These are phyloP conservation scores for Hymenoscyphus fraxineus DNA, from an alignment of 2,329 filamentous ascomycete species.

Conservation along the genomic window DNA sequence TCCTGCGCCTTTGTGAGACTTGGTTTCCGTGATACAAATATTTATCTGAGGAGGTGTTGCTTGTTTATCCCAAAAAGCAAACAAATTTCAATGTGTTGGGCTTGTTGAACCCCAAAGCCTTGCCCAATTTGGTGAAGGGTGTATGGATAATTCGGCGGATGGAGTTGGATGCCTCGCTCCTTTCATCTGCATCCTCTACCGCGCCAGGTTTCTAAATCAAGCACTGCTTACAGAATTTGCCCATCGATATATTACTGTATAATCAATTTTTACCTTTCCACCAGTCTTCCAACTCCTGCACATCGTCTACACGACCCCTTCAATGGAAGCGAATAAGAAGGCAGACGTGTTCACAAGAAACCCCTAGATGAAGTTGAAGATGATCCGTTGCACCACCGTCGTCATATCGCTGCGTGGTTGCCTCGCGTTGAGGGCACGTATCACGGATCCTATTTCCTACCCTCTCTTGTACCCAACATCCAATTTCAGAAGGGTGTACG, in stretches of 20 bases:
- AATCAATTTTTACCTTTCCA: neutral
- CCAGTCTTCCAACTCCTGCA: neutral
- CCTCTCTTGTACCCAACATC: neutral
- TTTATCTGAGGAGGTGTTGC: neutral
- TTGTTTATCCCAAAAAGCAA: neutral
- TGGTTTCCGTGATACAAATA: neutral
- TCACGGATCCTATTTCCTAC: neutral
- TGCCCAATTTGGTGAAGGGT: neutral
- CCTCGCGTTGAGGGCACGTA: neutral
- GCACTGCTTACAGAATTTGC: neutral
- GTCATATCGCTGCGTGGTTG: neutral
- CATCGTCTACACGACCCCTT: neutral
- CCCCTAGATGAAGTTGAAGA: neutral
- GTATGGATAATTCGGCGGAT: neutral
- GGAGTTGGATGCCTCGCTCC: neutral
- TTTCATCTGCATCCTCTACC: neutral
- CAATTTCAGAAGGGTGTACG: neutral
- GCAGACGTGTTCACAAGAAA: neutral
- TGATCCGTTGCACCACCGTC: neutral
- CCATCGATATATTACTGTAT: neutral
- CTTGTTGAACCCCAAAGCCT: neutral
- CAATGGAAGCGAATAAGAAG: neutral
- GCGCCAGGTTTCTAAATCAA: neutral
- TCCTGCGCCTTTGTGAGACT: neutral
- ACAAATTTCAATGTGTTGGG: neutral